Evolutionary conservation across 2,329 filamentous ascomycete species (phyloP).

Genomic region (Aspergillus sp.): DNA sequence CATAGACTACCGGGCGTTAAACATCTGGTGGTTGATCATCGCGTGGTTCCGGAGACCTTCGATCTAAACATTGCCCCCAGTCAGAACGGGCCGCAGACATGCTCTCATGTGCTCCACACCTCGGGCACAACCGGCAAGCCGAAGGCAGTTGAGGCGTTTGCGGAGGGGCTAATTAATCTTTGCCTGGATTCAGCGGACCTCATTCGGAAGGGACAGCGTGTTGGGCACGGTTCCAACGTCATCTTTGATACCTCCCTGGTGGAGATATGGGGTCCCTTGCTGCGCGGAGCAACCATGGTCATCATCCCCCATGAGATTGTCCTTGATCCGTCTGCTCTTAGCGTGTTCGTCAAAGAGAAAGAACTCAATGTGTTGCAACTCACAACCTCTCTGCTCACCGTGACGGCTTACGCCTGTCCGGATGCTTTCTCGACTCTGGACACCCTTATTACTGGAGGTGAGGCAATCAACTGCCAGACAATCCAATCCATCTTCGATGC

Average conservation of each 20-base stretch:
- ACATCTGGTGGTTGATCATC: slow-evolving; percentile 7
- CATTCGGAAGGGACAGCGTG: slow-evolving; percentile 2
- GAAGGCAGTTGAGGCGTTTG: slow-evolving; percentile 76
- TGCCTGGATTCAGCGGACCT: neutral
- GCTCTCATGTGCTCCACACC: slow-evolving; percentile 54
- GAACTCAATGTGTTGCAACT: slow-evolving; percentile 10
- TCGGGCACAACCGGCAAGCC: slow-evolving; percentile 68
- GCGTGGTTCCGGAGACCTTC: neutral
- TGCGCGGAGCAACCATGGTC: slow-evolving; percentile 15
- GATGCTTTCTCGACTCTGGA: slow-evolving; percentile 8
- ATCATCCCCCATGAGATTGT: slow-evolving; percentile 7
- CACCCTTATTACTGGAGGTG: slow-evolving; percentile 12
- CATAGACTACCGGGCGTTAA: neutral
- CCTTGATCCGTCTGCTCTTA: slow-evolving; percentile 4
- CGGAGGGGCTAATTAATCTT: slow-evolving; percentile 39
- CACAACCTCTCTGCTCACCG: slow-evolving; percentile 12
- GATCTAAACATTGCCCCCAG: neutral
- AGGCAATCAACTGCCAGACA: slow-evolving; percentile 13
- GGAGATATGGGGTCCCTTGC: slow-evolving; percentile 11
- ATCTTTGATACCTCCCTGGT: slow-evolving; percentile 15
- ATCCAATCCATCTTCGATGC: slow-evolving; percentile 10
- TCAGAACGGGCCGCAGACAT: neutral
- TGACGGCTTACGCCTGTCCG: slow-evolving; percentile 8
- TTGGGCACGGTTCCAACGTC: slow-evolving; percentile 13
- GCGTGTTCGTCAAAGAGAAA: neutral